Base-by-base conservation (phyloP, 805 yeast genomes). In the Candida ficus region DNA sequence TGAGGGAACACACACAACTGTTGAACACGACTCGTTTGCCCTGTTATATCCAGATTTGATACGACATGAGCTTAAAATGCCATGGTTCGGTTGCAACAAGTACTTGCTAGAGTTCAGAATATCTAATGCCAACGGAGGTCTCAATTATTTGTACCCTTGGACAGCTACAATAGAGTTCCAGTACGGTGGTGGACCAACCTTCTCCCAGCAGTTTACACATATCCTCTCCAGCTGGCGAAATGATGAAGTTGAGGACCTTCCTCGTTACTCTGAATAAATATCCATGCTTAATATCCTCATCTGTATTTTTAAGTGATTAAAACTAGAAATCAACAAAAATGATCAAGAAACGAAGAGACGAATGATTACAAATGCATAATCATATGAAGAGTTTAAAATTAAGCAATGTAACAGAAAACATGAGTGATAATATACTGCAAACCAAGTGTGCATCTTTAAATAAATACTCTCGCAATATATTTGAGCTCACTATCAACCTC, bases 81-180 rank as follows among this genome's bases (percentile, higher is more conserved):
- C 78, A 1, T 73, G 77, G 78, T 68, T 75, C 49, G 80, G 80
- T 0, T 64, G 76, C 17, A 75, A 73, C 45, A 69, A 65, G 49
- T 72, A 73, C 69, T 62, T 62, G 45, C 63, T 71, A 29, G 35
- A 63, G 21, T 71, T 74, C 52, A 63, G 55, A 33, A 61, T 65
- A 33, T 52, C 61, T 4, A 41, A 56, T 13, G 48, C 53, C 5
- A 58, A 66, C 5, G 55, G 63, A 6, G 64, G 66, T 1, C 56
- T 67, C 6, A 62, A 67, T 43, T 57, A 56, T 31, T 47, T 62
- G 20, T 62, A 65, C 26, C 63, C 61, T 46, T 70, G 67, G 57
- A 50, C 56, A 29, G 68, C 71, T 1, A 49, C 48, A 7, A 42
- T 73, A 6, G 54, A 55, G 20, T 75, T 75, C 50, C 66, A 60